Percentiles rank a stretch among this genome's conserved stretches.
These are phyloP conservation scores for Annona squamosa DNA, from an alignment of 164 flowering plant genomes.

Conservation along the genomic window DNA sequence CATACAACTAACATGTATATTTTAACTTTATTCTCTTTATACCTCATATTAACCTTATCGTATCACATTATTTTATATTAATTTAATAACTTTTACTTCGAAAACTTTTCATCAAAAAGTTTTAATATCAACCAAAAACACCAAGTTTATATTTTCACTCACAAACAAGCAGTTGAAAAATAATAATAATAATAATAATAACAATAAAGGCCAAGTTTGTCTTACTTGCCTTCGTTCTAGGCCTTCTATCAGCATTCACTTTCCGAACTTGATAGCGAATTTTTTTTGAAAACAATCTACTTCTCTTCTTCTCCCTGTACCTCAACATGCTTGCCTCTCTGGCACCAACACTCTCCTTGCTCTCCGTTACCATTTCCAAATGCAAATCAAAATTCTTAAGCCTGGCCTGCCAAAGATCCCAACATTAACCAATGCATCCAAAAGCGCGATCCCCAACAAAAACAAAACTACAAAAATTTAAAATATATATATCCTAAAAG, in stretches of 20 bases:
- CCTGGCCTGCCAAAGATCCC: slow-evolving; percentile 48
- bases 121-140: too few species aligned
- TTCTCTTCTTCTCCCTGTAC: slow-evolving; percentile 79
- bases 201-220: not conserved
- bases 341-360: slow-evolving; percentile 37
- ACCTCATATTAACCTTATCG: too few species aligned
- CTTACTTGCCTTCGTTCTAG: slow-evolving; percentile 73
- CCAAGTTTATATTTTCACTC: too few species aligned
- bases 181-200: not conserved
- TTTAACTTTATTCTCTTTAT: too few species aligned
- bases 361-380: slow-evolving; percentile 23
- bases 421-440: not conserved
- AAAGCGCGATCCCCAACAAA: not conserved
- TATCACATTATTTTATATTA: too few species aligned
- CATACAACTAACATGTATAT: too few species aligned
- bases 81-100: too few species aligned
- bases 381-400: slow-evolving; percentile 66
- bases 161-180: too few species aligned
- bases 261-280: slow-evolving; percentile 86
- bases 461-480: not conserved
- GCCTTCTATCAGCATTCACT: slow-evolving; percentile 91
- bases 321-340: slow-evolving; percentile 89
- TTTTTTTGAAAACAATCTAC: slow-evolving; percentile 83
- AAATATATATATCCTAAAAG: too few species aligned
- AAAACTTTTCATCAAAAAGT: too few species aligned